Evolutionary conservation across 129 eudicot species (phyloP), one percentile per base, ranked within the genome.

Genomic region (sunflower (Helianthus annuus)): DNA sequence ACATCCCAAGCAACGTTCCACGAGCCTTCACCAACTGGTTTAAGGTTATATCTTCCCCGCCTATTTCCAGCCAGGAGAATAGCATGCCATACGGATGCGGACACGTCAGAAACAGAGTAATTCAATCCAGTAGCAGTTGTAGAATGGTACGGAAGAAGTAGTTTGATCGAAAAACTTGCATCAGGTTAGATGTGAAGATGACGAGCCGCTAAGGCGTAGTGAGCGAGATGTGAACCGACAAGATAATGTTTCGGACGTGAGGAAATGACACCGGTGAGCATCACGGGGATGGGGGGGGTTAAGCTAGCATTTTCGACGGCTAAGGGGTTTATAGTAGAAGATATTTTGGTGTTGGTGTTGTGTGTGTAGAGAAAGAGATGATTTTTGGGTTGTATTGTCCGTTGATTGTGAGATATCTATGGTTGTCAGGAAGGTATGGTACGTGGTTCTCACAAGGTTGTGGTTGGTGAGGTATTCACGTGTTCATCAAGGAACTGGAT

Each of bases 1-100:
- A 83, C 92, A 70, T 91, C 97, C 91, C 97, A 91, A 5, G 92
- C 88, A 9, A 86, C 97, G 73, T 91, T 91, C 97, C 97, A 91
- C 1, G 97, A 91, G 45, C 97, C 97, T n/a, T 91, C 97, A 1
- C 97, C 97, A 48, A 76, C 78, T 36, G 85, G 80, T 9, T 53
- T 71, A 39, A 70, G 67, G 19, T 22, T 39, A 9, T 61, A 66
- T 71, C 76, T 70, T 1, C 82, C 82, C 0, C 75, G 70, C 0
- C 64, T 44, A n/a, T 16, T 63, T 55, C 58, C 58, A 1, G 86
- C 81, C 0, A 92, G 97, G n/a, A 85, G 72, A 4, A 85, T 81
- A 32, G 86, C 80, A 73, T 84, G 91, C 97, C 97, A 91, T 75
- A 86, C 60, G 3, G 89, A 87, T 10, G 86, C 88, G 0, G 80